Percentiles rank a stretch among this genome's conserved stretches.
Conservation (phyloP, 2,329 filamentous ascomycete species). For the Pyrenochaeta sp. region DNA sequence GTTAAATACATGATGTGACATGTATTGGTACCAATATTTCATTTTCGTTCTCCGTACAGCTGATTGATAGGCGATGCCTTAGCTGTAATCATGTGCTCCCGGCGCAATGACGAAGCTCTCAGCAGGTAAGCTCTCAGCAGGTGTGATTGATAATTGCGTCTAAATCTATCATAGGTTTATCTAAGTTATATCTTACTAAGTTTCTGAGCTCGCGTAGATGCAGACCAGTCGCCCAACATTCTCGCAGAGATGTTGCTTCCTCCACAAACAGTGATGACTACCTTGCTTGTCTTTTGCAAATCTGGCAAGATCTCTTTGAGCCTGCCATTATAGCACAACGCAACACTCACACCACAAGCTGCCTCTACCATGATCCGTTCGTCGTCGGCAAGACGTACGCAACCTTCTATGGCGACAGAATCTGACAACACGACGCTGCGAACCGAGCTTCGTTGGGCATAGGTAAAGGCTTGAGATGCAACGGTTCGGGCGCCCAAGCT, state of each 20-base stretch:
- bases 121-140: too few species aligned
- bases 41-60: too few species aligned
- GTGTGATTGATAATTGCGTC: too few species aligned
- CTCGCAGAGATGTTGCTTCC: conserved; percentile 58
- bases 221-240: conserved; percentile 19
- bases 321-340: conserved; percentile 68
- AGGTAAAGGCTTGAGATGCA: conserved; percentile 70
- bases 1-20: too few species aligned
- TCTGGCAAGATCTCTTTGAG: conserved; percentile 60
- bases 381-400: conserved; percentile 79
- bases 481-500: conserved; percentile 75
- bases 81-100: too few species aligned
- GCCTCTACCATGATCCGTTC: conserved; percentile 81
- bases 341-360: conserved; percentile 81
- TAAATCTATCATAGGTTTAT: too few species aligned
- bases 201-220: background rate
- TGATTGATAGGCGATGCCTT: too few species aligned
- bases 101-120: too few species aligned
- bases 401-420: conserved; percentile 78
- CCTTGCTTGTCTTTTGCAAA: conserved; percentile 68
- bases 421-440: conserved; percentile 72
- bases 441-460: conserved; percentile 60
- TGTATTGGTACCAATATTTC: too few species aligned
- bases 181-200: background rate
- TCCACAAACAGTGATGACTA: conserved; percentile 88